Conservation (phyloP, 2,329 filamentous ascomycete species). For the Thyridium curvatum region DNA sequence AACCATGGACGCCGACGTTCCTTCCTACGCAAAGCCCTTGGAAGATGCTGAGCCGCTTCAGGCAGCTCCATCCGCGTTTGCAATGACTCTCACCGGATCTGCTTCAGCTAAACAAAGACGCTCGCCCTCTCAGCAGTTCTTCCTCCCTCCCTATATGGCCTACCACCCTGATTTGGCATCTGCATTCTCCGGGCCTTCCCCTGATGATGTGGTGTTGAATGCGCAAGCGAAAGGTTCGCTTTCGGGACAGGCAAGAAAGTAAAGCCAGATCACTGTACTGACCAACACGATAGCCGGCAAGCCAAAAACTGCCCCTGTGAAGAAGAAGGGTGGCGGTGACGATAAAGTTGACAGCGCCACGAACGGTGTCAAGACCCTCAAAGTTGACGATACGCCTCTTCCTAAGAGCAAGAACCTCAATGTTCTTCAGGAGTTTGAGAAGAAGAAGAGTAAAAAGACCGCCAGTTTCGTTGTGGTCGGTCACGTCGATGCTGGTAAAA, state of each 20-base stretch:
- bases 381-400: constrained; percentile 43
- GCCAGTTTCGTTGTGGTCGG: constrained; percentile 92
- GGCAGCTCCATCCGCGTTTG: constrained; percentile 47
- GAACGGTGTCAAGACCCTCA: constrained; percentile 30
- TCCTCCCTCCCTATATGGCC: constrained; percentile 42
- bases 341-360: constrained; percentile 21
- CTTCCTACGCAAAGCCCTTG: too few relatives aligned
- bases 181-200: constrained; percentile 79
- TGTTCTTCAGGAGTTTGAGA: constrained; percentile 75
- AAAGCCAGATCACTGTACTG: constrained; percentile 35
- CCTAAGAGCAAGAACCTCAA: constrained; percentile 75
- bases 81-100: constrained; percentile 44
- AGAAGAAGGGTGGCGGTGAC: constrained; percentile 26
- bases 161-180: constrained; percentile 44
- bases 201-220: constrained; percentile 81
- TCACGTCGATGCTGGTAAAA: constrained; percentile 96
- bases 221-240: constrained; percentile 87
- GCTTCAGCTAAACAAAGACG: constrained; percentile 9
- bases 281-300: constrained; percentile 42
- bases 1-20: constrained; percentile 11
- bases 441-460: constrained; percentile 67
- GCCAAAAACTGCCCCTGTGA: constrained; percentile 29
- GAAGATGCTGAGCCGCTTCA: too few relatives aligned
- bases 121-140: constrained; percentile 19
- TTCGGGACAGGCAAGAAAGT: constrained; percentile 42